These are phyloP conservation scores for Saccharomycopsis sp. DNA, from an alignment of 805 yeast genomes.

Conservation along the genomic window DNA sequence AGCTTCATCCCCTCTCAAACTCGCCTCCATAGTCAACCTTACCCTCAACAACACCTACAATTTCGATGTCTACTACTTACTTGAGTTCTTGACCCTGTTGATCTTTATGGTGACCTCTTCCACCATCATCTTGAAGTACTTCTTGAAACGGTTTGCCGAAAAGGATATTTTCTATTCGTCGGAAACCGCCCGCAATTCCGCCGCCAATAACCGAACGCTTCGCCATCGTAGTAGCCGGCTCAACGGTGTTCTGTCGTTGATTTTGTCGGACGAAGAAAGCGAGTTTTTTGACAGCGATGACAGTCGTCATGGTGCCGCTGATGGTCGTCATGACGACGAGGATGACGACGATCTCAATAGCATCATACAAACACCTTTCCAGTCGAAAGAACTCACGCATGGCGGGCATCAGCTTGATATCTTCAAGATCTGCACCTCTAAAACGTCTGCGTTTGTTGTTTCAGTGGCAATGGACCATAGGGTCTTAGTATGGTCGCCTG, in stretches of 20 bases:
- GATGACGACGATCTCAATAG: constrained; percentile 5
- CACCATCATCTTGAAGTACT: constrained; percentile 37
- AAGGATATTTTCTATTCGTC: constrained; percentile 15
- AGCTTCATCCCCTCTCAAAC: background rate
- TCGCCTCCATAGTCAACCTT: constrained; percentile 20
- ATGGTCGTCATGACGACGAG: constrained; percentile 17
- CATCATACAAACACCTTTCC: constrained; percentile 22
- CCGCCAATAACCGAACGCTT: constrained; percentile 9
- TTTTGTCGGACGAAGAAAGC: background rate
- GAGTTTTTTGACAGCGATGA: too few species aligned
- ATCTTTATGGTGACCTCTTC: constrained; percentile 46
- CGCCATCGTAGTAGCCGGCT: constrained; percentile 6
- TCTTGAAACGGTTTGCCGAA: constrained; percentile 24
- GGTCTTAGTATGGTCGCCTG: constrained; percentile 68
- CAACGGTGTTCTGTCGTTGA: constrained; percentile 2
- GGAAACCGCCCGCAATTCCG: constrained; percentile 10
- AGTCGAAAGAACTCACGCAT: constrained; percentile 35
- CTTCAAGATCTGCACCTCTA: constrained; percentile 51
- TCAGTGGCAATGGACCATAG: constrained; percentile 70
- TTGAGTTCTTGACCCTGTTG: constrained; percentile 50
- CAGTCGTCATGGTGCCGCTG: background rate
- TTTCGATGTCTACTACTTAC: constrained; percentile 43
- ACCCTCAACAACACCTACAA: constrained; percentile 31
- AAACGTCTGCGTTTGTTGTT: constrained; percentile 55
- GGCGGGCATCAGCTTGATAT: constrained; percentile 60